Evolutionary conservation across 495 filamentous ascomycete genomes (phyloP).

Genomic region (Penicillium pancosmium): DNA sequence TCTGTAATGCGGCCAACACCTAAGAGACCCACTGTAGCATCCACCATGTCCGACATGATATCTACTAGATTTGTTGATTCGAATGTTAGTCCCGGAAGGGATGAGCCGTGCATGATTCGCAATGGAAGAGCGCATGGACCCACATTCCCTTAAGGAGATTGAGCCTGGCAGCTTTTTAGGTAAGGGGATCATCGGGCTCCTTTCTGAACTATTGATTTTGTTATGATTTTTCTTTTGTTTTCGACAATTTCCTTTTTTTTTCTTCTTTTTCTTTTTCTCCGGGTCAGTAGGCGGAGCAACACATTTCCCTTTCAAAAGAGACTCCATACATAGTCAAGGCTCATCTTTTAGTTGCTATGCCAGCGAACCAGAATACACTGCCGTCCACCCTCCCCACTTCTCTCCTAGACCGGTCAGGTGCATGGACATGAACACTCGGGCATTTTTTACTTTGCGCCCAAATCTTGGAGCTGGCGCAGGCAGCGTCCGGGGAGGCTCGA

Average conservation of each 20-base stretch:
- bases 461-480: conserved; percentile 2
- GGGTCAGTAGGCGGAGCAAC: background rate
- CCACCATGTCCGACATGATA: conserved; percentile 14
- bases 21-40: conserved; percentile 2
- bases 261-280: background rate
- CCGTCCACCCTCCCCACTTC: background rate
- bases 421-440: conserved; percentile 8
- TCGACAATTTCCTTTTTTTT: conserved; percentile 4
- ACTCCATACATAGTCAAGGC: background rate
- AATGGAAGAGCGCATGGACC: conserved; percentile 19
- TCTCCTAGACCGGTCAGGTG: conserved; percentile 8
- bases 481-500: conserved; percentile 21
- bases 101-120: conserved; percentile 17
- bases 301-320: background rate
- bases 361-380: conserved; percentile 5
- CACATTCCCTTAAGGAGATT: conserved; percentile 12
- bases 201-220: conserved; percentile 15
- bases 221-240: background rate
- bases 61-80: conserved; percentile 4
- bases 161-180: conserved; percentile 6
- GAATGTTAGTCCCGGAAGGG: conserved; percentile 11
- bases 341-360: conserved; percentile 8
- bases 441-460: conserved; percentile 6
- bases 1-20: conserved; percentile 12
- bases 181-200: conserved; percentile 21